Evolutionary conservation across 208 protist species (phyloP).

Genomic region (Trypanosoma congolense): DNA sequence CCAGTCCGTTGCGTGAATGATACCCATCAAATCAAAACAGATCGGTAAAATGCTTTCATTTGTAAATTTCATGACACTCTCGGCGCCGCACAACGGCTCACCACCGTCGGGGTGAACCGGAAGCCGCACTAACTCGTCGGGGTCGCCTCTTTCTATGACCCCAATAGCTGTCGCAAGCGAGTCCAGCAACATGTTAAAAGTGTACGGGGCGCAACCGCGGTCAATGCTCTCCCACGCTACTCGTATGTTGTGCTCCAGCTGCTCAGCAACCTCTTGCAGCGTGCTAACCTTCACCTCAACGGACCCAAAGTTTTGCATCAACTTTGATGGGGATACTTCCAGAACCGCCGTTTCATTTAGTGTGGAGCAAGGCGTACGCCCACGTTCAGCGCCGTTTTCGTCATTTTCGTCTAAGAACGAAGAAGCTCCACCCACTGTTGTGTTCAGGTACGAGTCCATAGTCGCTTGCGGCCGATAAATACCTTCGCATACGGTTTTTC

Average conservation of each 20-base stretch:
- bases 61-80: conserved; percentile 56
- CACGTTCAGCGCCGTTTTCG: neutral
- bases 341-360: conserved; percentile 7
- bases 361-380: neutral
- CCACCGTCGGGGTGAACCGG: conserved; percentile 27
- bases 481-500: conserved; percentile 42
- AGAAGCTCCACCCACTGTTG: too few species aligned
- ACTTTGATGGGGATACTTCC: conserved; percentile 5
- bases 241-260: conserved; percentile 59
- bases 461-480: conserved; percentile 59
- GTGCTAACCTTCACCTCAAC: conserved; percentile 28
- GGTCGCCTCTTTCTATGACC: conserved; percentile 57
- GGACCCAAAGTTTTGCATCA: conserved; percentile 14
- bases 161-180: conserved; percentile 35
- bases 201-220: conserved; percentile 38
- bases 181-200: conserved; percentile 52
- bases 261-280: conserved; percentile 30
- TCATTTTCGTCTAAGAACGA: too few species aligned
- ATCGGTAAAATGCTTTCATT: conserved; percentile 36
- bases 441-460: conserved; percentile 33
- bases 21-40: conserved; percentile 33
- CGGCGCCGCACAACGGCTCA: conserved; percentile 44
- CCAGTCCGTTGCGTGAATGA: conserved; percentile 72
- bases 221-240: conserved; percentile 42
- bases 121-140: conserved; percentile 33